Base-by-base conservation (phyloP, 2,329 filamentous ascomycete genomes). In the Sarocladium oryzae region DNA sequence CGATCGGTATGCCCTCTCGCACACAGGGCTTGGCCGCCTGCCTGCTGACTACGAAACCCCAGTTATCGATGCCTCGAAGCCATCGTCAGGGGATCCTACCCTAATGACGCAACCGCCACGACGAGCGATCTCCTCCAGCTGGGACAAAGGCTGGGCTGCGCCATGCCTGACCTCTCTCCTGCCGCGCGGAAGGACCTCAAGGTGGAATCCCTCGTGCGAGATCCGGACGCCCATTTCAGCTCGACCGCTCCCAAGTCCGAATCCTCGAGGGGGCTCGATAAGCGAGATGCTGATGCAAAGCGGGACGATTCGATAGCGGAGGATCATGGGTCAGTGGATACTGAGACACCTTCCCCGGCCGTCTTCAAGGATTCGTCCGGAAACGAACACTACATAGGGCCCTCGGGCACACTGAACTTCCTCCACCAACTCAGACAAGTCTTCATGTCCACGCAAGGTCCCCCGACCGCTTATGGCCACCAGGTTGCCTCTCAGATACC, bases 371-470 rank as follows among this genome's bases (percentile, higher is more conserved):
- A 69, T 23, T 61, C 63, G 1, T 58, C 63, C 11, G 67, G 67
- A 0, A 63, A 63, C 37, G 61, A 64, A 52, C 66, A 69, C 49
- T 69, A 68, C 37, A 67, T 69, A 23, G 66, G 67, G 0, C 66
- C 66, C 3, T 69, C 66, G 0, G 66, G 67, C 2, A 67, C 63
- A 2, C 59, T 69, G 13, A 62, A 64, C 51, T 69, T 69, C 45
- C 56, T 66, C 41, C 64, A 62, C 2, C 61, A 68, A 50, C 59
- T 69, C 1, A 62, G 67, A 2, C 54, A 62, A n/a, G 46, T 49
- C 18, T 49, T 49, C 32, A 21, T 37, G 15, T 36, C 46, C 6
- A 26, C 46, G 4, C 30, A 49, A 28, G 46, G 30, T 7, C 46
- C 46, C 3, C 32, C 46, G 6, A 16, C 46, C 3, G 46, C 30